Percentiles rank a stretch among this genome's conserved stretches.
Evolutionary conservation across 768 basidiomycete species (phyloP).

Genomic region (Mycena venus): DNA sequence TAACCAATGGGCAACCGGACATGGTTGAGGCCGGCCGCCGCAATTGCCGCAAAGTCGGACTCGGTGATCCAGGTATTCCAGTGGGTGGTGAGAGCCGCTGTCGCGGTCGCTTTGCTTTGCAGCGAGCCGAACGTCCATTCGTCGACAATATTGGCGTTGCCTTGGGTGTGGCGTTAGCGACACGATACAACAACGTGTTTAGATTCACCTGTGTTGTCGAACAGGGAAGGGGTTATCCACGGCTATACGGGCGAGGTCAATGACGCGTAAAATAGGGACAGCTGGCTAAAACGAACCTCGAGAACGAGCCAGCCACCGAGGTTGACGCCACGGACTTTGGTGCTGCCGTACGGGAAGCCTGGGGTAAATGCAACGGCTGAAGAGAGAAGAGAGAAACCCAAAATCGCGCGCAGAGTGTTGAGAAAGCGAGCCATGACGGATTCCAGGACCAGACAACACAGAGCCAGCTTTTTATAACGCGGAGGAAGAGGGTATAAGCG

Average conservation of each 20-base stretch:
- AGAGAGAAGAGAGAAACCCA: conserved; percentile 45
- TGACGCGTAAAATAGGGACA: background rate
- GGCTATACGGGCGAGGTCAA: conserved; percentile 56
- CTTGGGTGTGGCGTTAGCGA: conserved; percentile 22
- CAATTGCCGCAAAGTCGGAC: conserved; percentile 80
- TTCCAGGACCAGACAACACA: conserved; percentile 27
- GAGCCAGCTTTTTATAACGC: conserved; percentile 27
- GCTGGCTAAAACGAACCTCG: conserved; percentile 47
- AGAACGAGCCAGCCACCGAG: conserved; percentile 73
- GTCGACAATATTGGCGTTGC: conserved; percentile 71
- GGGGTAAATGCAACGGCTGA: conserved; percentile 55
- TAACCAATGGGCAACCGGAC: conserved; percentile 90
- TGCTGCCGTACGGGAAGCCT: conserved; percentile 79
- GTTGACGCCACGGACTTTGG: conserved; percentile 87
- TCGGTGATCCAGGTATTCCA: conserved; percentile 92
- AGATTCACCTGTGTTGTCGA: conserved; percentile 69
- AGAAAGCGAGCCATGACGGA: conserved; percentile 35
- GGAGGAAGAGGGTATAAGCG: background rate
- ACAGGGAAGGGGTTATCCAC: conserved; percentile 85
- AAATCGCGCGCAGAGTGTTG: conserved; percentile 35
- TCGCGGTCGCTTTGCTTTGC: conserved; percentile 65
- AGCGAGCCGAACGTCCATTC: conserved; percentile 84
- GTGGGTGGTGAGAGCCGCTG: conserved; percentile 68
- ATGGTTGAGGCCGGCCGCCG: conserved; percentile 85
- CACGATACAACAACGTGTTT: background rate